Conservation (phyloP, 148 eudicot genomes). For the Nepenthes gracilis region DNA sequence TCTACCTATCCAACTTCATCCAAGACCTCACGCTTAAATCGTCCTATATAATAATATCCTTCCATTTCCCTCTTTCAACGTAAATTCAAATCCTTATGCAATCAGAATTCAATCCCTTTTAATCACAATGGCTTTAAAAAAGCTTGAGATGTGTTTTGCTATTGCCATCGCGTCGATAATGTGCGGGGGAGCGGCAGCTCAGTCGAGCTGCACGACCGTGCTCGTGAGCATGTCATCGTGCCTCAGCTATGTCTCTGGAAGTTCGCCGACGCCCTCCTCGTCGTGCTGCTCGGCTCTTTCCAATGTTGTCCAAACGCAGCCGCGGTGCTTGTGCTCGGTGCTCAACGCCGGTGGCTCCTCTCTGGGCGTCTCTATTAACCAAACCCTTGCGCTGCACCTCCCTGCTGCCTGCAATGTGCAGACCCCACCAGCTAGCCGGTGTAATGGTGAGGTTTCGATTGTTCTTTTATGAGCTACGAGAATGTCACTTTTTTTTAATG, state of each 20-base stretch:
- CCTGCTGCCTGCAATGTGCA: conserved; percentile 10
- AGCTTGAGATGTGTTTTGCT: background rate
- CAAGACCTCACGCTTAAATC: background rate
- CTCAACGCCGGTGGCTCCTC: background rate
- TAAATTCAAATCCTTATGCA: background rate
- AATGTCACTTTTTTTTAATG: too few species aligned
- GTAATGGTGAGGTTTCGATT: background rate
- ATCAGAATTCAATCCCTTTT: background rate
- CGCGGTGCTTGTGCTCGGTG: background rate
- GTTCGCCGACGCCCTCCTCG: background rate
- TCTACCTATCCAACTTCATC: background rate
- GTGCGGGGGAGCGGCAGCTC: background rate
- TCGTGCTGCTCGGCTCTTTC: background rate
- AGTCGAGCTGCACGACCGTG: background rate
- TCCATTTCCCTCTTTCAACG: background rate
- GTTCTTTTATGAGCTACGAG: too few species aligned
- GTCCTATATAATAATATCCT: background rate
- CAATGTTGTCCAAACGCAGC: background rate
- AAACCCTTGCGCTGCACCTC: conserved; percentile 2
- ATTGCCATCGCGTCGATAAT: background rate
- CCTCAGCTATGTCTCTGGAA: conserved; percentile 1
- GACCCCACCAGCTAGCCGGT: conserved; percentile 7
- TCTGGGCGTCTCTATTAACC: conserved; percentile 1
- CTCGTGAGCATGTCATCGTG: background rate
- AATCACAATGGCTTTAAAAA: background rate